A percentile compares a stretch with the other conserved stretches of the same genome.
Evolutionary conservation across 345 rosid genomes (phyloP).

Genomic region (Populus davidiana): DNA sequence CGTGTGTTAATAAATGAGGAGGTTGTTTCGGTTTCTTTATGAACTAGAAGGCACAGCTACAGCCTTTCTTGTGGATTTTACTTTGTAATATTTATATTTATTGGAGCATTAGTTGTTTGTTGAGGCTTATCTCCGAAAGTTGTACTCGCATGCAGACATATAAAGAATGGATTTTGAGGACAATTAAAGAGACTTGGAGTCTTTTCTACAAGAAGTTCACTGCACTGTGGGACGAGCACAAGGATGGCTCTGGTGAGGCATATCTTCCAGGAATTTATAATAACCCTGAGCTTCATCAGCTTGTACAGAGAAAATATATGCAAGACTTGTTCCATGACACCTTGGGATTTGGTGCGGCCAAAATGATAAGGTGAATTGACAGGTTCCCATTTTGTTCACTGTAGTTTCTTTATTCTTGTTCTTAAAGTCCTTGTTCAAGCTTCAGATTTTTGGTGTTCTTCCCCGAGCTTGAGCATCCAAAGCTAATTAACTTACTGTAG

Average conservation of each 20-base stretch:
- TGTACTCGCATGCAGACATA: slow-evolving; percentile 41
- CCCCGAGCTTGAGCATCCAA: not conserved
- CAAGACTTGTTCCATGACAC: slow-evolving; percentile 69
- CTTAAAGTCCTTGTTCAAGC: not conserved
- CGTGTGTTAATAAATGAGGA: not conserved
- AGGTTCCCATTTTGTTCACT: not conserved
- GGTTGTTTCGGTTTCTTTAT: not conserved
- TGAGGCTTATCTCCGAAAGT: not conserved
- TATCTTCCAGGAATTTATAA: slow-evolving; percentile 76
- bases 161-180: slow-evolving; percentile 73
- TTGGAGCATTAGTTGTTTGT: not conserved
- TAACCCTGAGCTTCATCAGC: slow-evolving; percentile 56
- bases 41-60: not conserved
- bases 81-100: not conserved
- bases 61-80: not conserved
- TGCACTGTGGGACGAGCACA: slow-evolving; percentile 69
- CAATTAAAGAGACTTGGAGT: slow-evolving; percentile 74
- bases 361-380: slow-evolving; percentile 75
- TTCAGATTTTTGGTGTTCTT: not conserved
- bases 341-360: slow-evolving; percentile 94
- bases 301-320: slow-evolving; percentile 60
- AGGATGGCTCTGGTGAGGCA: slow-evolving; percentile 83
- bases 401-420: not conserved
- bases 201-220: slow-evolving; percentile 60
- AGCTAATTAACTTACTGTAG: not conserved